Evolutionary conservation across 805 yeast genomes (phyloP).

Genomic region (Lachancea nothofagi): DNA sequence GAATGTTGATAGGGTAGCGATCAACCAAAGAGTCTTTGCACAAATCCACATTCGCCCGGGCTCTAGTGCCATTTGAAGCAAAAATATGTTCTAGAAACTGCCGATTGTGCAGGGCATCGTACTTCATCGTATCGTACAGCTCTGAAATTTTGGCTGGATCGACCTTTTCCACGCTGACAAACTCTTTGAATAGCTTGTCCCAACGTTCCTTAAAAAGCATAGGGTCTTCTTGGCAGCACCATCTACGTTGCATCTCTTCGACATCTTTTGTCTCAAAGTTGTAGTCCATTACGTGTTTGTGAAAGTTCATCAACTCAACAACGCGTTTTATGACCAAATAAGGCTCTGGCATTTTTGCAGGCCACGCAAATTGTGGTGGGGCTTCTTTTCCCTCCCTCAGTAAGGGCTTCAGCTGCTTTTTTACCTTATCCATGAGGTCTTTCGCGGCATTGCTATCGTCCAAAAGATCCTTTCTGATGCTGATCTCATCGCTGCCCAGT

Average conservation of each 20-base stretch:
- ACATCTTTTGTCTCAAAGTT: conserved; percentile 69
- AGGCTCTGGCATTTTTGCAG: conserved; percentile 96
- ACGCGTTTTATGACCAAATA: conserved; percentile 89
- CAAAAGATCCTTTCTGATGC: conserved; percentile 79
- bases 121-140: conserved; percentile 96
- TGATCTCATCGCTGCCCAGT: conserved; percentile 70
- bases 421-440: conserved; percentile 94
- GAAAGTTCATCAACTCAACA: conserved; percentile 91
- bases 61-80: conserved; percentile 49
- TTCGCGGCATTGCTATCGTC: conserved; percentile 99
- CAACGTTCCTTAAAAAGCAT: conserved; percentile 86
- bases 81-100: conserved; percentile 81
- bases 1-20: conserved; percentile 65
- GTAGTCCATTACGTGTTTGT: conserved; percentile 73
- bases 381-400: conserved; percentile 94
- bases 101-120: conserved; percentile 93
- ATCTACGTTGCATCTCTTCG: conserved; percentile 59
- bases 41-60: conserved; percentile 25
- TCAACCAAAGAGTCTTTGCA: conserved; percentile 48
- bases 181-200: conserved; percentile 93
- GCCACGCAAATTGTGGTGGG: conserved; percentile 98
- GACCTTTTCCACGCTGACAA: conserved; percentile 86
- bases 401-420: conserved; percentile 90
- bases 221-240: conserved; percentile 99
- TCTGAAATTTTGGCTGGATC: conserved; percentile 97